Evolutionary conservation across 352 stramenopile species (phyloP).

Genomic region (Globisporangium cederbergense): DNA sequence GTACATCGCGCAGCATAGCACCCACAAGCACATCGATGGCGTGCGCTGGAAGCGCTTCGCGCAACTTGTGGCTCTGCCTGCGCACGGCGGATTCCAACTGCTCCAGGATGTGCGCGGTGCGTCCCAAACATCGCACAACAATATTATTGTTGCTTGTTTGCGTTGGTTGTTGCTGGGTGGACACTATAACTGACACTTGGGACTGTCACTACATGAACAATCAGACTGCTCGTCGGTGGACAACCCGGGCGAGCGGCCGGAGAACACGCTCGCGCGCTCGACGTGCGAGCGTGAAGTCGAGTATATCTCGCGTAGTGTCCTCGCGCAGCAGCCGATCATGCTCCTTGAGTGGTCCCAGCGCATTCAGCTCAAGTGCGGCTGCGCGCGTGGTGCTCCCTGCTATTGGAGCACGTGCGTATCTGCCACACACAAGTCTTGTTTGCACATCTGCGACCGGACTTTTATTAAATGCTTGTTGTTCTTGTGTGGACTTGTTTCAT

Average conservation of each 20-base stretch:
- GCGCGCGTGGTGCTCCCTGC: constrained; percentile 48
- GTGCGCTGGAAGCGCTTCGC: constrained; percentile 33
- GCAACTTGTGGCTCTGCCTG: constrained; percentile 20
- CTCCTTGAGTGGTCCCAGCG: constrained; percentile 37
- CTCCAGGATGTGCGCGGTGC: constrained; percentile 38
- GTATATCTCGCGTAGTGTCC: constrained; percentile 21
- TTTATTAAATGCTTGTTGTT: background rate
- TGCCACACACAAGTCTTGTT: background rate
- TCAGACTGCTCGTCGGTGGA: constrained; percentile 49
- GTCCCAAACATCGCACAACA: background rate
- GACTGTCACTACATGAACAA: background rate
- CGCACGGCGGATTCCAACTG: constrained; percentile 25
- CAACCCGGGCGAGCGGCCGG: constrained; percentile 40
- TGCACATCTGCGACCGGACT: too few relatives aligned
- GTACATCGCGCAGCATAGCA: constrained; percentile 5
- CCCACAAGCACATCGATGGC: constrained; percentile 1
- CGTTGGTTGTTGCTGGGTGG: background rate
- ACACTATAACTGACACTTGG: background rate
- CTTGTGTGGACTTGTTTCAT: background rate
- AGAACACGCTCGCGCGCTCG: constrained; percentile 45
- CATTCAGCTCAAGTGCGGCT: constrained; percentile 65
- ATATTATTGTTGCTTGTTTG: background rate
- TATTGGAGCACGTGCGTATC: constrained; percentile 75
- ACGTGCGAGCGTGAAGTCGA: constrained; percentile 32
- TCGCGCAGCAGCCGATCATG: constrained; percentile 23